Evolutionary conservation across 164 flowering plant genomes (phyloP), one percentile per base, ranked within the genome.

Genomic region (Umbilicus rupestris): DNA sequence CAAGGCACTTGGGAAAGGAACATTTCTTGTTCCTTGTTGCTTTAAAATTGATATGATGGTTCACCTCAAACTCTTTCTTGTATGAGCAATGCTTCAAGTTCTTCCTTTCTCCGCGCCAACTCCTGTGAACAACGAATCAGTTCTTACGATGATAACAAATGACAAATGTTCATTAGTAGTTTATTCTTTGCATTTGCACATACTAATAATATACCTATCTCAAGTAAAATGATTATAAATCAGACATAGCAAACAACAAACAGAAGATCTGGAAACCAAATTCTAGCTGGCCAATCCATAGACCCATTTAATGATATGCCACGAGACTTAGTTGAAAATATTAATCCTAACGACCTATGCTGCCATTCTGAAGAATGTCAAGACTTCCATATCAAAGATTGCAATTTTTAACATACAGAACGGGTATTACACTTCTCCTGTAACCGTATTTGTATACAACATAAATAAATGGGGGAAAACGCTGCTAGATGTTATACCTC

Each of bases 31-130:
- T 41, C 16, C 7, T 41, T 41, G 15, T 41, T 41, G 44, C 12
- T 41, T 7, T 9, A 41, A 41, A 55, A 62, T 17, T 62, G 41
- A 28, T 16, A 30, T 29, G 65, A 35, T 20, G 2, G 1, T 33
- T 35, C 28, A 37, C 63, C 45, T 80, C 67, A 75, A 60, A 20
- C 77, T 37, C 71, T 50, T 62, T 77, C 79, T 39, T 55, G 60
- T n/a, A 77, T 2, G 17, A 91, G 85, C 74, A 91, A 70, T 70
- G 84, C 82, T 73, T 86, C 85, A 60, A 91, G 96, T 70, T 89
- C 94, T 75, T 83, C 88, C 67, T 87, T 79, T 1, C 90, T 88
- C 30, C 79, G 78, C 69, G 86, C 88, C 79, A 91, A 62, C 26
- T 91, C 96, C 97, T 91, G 82, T 35, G 62, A 44, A 69, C 24